These are phyloP conservation scores for Solanum appendiculatum DNA, from an alignment of 257 asterid genomes.

Conservation along the genomic window DNA sequence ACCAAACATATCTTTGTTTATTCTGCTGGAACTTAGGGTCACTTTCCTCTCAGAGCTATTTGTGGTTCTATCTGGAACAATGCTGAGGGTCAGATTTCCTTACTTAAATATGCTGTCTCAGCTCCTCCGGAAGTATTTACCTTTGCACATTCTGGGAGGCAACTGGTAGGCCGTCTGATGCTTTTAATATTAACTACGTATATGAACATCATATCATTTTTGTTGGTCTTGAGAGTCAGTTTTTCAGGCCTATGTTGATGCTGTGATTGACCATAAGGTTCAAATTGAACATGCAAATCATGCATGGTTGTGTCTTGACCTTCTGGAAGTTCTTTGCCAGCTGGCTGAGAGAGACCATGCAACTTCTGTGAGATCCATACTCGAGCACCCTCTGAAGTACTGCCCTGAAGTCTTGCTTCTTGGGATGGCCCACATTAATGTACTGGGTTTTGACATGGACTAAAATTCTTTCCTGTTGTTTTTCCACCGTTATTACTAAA, in stretches of 20 bases:
- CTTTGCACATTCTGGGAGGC: slow-evolving; percentile 68
- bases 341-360: slow-evolving; percentile 92
- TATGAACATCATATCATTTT: neutral
- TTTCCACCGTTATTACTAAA: neutral
- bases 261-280: slow-evolving; percentile 35
- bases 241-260: slow-evolving; percentile 50
- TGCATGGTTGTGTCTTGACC: slow-evolving; percentile 76
- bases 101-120: slow-evolving; percentile 64
- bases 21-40: slow-evolving; percentile 32
- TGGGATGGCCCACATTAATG: slow-evolving; percentile 82
- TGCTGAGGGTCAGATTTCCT: slow-evolving; percentile 86
- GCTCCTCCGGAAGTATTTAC: slow-evolving; percentile 74
- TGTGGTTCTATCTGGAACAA: slow-evolving; percentile 88
- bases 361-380: slow-evolving; percentile 54
- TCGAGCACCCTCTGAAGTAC: slow-evolving; percentile 58
- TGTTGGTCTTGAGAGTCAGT: neutral
- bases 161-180: slow-evolving; percentile 38
- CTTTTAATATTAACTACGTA: neutral
- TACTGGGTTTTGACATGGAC: slow-evolving; percentile 16
- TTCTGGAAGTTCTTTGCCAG: slow-evolving; percentile 74
- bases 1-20: neutral
- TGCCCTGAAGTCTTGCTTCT: slow-evolving; percentile 83
- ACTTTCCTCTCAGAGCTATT: slow-evolving; percentile 62
- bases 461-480: neutral
- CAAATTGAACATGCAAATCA: slow-evolving; percentile 45